Percentiles rank a stretch among this genome's conserved stretches.
Conservation (phyloP, 306 rosid species). For the Quercus agrifolia region DNA sequence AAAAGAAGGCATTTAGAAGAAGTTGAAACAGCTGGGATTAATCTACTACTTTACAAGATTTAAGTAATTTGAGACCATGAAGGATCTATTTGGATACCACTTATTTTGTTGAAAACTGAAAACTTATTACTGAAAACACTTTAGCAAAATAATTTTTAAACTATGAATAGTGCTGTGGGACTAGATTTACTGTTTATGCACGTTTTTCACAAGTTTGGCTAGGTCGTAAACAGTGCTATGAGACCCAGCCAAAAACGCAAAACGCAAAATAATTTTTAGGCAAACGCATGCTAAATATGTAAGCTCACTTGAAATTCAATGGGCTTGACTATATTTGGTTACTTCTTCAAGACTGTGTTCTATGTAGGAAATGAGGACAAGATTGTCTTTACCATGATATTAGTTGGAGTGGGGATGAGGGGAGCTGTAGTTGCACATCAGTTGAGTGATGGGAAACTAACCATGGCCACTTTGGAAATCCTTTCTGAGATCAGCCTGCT, state of each 20-base stretch:
- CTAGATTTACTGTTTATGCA: too few species aligned
- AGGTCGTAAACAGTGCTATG: too few species aligned
- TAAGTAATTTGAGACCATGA: background rate
- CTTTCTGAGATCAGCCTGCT: background rate
- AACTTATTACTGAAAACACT: too few species aligned
- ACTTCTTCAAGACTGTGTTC: background rate
- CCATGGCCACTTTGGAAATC: background rate
- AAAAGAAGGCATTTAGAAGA: constrained; percentile 82
- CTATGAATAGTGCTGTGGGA: too few species aligned
- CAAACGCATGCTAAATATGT: background rate
- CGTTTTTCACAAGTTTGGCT: too few species aligned
- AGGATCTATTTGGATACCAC: too few species aligned
- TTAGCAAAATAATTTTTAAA: too few species aligned
- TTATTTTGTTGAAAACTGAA: too few species aligned
- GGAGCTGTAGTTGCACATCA: background rate
- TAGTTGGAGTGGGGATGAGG: background rate
- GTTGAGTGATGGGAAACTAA: background rate
- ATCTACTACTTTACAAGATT: background rate
- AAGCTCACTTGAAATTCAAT: background rate
- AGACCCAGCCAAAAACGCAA: too few species aligned
- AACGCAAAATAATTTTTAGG: too few species aligned
- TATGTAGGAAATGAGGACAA: background rate
- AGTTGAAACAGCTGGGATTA: constrained; percentile 80
- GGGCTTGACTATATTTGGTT: background rate
- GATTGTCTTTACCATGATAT: background rate